Evolutionary conservation across 257 asterid genomes (phyloP).

Genomic region (Ballota nigra): DNA sequence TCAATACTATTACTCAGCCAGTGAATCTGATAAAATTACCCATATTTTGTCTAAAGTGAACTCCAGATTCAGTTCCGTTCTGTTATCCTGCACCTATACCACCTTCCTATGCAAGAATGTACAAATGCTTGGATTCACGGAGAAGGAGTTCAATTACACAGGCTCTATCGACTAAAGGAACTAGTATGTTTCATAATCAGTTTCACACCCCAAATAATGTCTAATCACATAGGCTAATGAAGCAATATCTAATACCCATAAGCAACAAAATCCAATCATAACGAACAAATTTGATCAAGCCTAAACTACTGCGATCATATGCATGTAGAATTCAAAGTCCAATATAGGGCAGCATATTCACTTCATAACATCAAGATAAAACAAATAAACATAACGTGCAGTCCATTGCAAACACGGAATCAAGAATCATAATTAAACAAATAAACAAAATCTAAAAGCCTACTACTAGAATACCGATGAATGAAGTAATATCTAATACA

Average conservation of each 20-base stretch:
- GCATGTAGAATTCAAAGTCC: background rate
- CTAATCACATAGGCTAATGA: background rate
- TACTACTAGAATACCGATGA: background rate
- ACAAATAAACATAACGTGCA: background rate
- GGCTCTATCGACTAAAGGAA: background rate
- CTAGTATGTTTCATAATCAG: background rate
- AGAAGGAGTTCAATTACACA: background rate
- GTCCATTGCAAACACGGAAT: background rate
- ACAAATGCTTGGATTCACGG: background rate
- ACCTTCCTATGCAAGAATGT: background rate
- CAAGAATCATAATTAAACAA: background rate
- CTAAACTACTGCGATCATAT: too few species aligned
- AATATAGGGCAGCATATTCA: background rate
- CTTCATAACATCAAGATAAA: too few species aligned
- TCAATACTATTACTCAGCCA: background rate
- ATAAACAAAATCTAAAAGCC: background rate
- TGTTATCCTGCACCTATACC: background rate
- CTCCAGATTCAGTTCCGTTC: background rate
- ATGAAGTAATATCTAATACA: too few species aligned
- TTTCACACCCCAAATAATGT: background rate
- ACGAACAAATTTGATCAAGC: too few species aligned
- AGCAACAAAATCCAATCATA: too few species aligned
- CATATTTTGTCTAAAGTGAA: background rate
- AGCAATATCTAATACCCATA: background rate
- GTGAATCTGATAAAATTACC: background rate